These are phyloP conservation scores for Obba rivulosa DNA, from an alignment of 768 basidiomycete genomes.

Conservation along the genomic window DNA sequence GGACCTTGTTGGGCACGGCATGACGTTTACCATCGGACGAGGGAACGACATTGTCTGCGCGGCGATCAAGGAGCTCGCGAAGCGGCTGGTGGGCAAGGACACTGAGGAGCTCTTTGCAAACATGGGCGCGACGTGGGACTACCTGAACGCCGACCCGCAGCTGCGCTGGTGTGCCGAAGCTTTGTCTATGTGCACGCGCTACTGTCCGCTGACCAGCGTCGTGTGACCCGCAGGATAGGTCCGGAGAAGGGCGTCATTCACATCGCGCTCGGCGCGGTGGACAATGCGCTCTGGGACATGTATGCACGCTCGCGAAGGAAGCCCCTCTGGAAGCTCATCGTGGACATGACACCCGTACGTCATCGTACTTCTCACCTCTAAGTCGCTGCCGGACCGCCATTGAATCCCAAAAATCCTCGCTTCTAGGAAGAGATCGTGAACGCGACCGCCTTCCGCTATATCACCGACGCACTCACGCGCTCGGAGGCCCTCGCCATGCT, in stretches of 20 bases:
- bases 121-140: slow-evolving; percentile 91
- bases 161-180: slow-evolving; percentile 65
- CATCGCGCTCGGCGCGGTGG: slow-evolving; percentile 81
- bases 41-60: slow-evolving; percentile 93
- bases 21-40: slow-evolving; percentile 93
- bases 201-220: neutral
- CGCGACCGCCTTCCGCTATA: slow-evolving; percentile 80
- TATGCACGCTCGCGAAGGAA: slow-evolving; percentile 74
- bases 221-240: slow-evolving; percentile 55
- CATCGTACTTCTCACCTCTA: neutral
- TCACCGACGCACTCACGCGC: slow-evolving; percentile 87
- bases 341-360: slow-evolving; percentile 76
- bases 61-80: slow-evolving; percentile 75
- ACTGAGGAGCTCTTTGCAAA: slow-evolving; percentile 77
- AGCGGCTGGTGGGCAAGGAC: slow-evolving; percentile 77
- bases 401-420: neutral
- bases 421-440: slow-evolving; percentile 71
- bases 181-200: neutral
- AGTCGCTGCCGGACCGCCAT: neutral
- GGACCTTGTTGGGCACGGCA: slow-evolving; percentile 79
- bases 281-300: slow-evolving; percentile 95
- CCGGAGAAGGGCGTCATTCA: slow-evolving; percentile 96
- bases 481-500: slow-evolving; percentile 86
- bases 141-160: slow-evolving; percentile 83
- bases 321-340: slow-evolving; percentile 91